These are phyloP conservation scores for Syzygium aromaticum DNA, from an alignment of 345 rosid genomes.

Conservation along the genomic window DNA sequence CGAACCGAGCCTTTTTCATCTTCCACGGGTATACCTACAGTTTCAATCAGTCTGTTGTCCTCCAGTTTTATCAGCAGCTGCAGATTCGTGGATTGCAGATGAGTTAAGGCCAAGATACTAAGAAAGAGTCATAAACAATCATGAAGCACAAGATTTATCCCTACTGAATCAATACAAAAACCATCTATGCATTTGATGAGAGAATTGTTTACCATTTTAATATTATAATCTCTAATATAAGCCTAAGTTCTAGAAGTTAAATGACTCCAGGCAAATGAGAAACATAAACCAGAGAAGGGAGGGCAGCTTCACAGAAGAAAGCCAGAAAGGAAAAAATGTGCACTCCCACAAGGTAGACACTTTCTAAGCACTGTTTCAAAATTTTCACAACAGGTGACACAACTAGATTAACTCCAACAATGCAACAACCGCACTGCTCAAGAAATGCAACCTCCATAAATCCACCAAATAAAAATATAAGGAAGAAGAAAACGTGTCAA, in stretches of 20 bases:
- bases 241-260: background rate
- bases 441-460: background rate
- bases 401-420: background rate
- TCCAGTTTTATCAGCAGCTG: slow-evolving; percentile 75
- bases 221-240: background rate
- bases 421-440: background rate
- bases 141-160: background rate
- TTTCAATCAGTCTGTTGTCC: slow-evolving; percentile 85
- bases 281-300: background rate
- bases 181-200: background rate
- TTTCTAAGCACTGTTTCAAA: background rate
- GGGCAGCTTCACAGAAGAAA: background rate
- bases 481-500: background rate
- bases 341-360: background rate
- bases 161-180: background rate
- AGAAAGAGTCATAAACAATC: background rate
- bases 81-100: slow-evolving; percentile 3
- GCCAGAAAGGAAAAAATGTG: background rate
- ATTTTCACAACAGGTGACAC: background rate
- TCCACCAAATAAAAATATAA: background rate
- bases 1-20: slow-evolving; percentile 71
- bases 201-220: background rate
- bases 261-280: background rate
- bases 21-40: slow-evolving; percentile 90
- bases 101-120: background rate